A percentile compares a stretch with the other conserved stretches of the same genome.
phyloP scores from a whole-genome alignment of 306 rosid genomes.

The Calophaca sinica region DNA sequence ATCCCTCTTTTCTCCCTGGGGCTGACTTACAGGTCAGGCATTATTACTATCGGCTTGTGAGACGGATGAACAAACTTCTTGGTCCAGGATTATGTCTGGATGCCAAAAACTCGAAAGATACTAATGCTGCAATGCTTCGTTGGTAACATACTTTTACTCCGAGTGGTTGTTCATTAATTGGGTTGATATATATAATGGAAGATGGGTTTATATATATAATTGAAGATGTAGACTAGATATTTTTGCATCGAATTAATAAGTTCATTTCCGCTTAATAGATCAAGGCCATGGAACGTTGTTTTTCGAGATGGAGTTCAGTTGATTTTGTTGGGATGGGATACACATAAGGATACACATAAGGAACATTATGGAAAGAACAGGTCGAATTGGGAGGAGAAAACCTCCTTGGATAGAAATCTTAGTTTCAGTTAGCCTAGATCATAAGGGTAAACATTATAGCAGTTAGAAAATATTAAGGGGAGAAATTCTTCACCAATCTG shows the following conservation, averaged over 20 bases:
- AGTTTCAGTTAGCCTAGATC: constrained; percentile 11
- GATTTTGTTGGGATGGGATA: constrained; percentile 4
- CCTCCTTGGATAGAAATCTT: constrained; percentile 2
- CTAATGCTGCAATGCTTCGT: constrained; percentile 98
- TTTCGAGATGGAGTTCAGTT: background rate
- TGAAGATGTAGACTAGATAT: constrained; percentile 11
- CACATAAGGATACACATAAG: background rate
- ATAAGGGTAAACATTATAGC: constrained; percentile 6
- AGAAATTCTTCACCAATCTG: no score
- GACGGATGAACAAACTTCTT: constrained; percentile 98
- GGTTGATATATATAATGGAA: background rate
- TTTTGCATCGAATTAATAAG: constrained; percentile 21
- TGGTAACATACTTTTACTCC: constrained; percentile 62
- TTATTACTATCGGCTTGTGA: constrained; percentile 96
- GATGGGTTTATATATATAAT: background rate
- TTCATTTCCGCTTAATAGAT: background rate
- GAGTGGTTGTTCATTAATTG: constrained; percentile 21
- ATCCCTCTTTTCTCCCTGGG: constrained; percentile 27
- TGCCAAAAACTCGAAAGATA: constrained; percentile 92
- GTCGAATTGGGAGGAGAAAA: constrained; percentile 6
- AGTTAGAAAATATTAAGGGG: constrained; percentile 5
- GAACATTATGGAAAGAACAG: constrained; percentile 9
- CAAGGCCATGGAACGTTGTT: constrained; percentile 13
- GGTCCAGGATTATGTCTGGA: constrained; percentile 92
- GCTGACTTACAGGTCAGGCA: constrained; percentile 76